Base-by-base conservation (phyloP, 495 filamentous ascomycete species). In the Annulohypoxylon stygium region DNA sequence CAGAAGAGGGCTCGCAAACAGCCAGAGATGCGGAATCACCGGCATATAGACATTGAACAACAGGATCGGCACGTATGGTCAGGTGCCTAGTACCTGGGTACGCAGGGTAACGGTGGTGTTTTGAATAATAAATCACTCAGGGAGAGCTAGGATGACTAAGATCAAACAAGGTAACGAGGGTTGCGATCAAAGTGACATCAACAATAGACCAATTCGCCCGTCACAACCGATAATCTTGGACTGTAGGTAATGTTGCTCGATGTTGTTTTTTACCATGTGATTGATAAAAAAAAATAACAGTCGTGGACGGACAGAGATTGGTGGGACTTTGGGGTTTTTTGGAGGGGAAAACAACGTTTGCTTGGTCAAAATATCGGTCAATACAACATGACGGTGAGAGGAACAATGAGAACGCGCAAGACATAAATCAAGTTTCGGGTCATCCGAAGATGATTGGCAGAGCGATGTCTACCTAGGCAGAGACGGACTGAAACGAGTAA, bases 41-140 rank as follows among this genome's bases (percentile, higher is more conserved):
- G 73, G 73, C 69, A 68, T 60, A 69, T 51, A 75, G 71, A 68
- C 77, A 79, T 79, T 67, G 75, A 61, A 67, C 53, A 61, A 67
- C 55, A 43, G 48, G 50, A 71, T 67, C 58, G 71, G 59, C 63
- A 65, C 58, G 48, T 51, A 71, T 25, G 64, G 55, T 65, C 54
- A 69, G 64, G 69, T 71, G 73, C 63, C 67, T 11, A 14, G 41
- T 47, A 47, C 43, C 16, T 20, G 18, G 18, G 39, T 43, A 43
- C 12, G 39, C 10, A 43, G 39, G 43, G 43, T 47, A 47, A 47
- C 43, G 45, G n/a, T 23, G 37, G 12, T 23, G 51, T 26, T 30
- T 60, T 47, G 55, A 54, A 59, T 67, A 61, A 74, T 70, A 70
- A 75, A 75, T 75, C 67, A 75, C 67, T 75, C 72, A 74, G 43